Evolutionary conservation across 805 yeast genomes (phyloP), one percentile per base, ranked within the genome.

Genomic region (Cyberlindnera mycetangii): DNA sequence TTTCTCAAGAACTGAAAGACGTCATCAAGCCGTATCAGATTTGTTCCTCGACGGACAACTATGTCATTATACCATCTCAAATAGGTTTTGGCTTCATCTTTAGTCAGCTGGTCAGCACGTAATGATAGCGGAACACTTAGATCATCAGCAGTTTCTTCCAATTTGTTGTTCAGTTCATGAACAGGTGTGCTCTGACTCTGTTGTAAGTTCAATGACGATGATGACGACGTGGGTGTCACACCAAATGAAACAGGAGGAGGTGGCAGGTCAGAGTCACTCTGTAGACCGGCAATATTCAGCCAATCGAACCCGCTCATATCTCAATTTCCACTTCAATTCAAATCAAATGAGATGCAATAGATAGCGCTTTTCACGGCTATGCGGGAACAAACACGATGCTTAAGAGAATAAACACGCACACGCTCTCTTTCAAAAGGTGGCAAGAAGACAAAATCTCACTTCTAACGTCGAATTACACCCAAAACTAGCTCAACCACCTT

Each of bases 1-100:
- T 92, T 90, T 55, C 74, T 72, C 47, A 93, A 69, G 61, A 92
- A 92, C 37, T 69, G 69, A 64, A 85, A 81, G n/a, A 88, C 86
- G 61, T 93, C 98, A 10, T 72, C 75, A 50, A 92, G 67, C 4
- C 81, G 72, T 7, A 92, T 80, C 25, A 86, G 67, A 48, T 82
- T 74, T 34, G 81, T 74, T 31, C 81, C 81, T 50, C 85, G 84
- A 42, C 90, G 76, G 36, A 85, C 74, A 30, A 85, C 75, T 25
- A 92, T 79, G 58, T 88, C 90, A 53, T 89, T 84, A 63, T 90
- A 92, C 99, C 99, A 92, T 52, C 97, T 72, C 54, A 92, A 77
- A 64, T 92, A 92, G 1, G 97, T 85, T 56, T 83, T 79, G 11
- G 81, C 76, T 64, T 92, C 99, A 45, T 84, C 85, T 16, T 74